Evolutionary conservation across 352 stramenopile species (phyloP).

Genomic region (Phytophthora cryptogea): DNA sequence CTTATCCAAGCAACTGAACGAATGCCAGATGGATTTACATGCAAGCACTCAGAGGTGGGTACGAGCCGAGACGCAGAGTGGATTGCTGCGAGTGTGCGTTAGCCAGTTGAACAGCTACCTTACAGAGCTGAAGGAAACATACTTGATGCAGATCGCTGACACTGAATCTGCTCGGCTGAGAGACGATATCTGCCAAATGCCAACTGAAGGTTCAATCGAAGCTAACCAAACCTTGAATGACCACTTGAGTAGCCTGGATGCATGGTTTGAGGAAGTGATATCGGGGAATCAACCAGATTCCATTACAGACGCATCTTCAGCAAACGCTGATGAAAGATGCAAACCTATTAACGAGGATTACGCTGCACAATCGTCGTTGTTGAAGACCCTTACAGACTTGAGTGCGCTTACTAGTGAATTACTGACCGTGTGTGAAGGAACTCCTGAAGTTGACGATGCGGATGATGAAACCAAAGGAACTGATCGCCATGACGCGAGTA

Average conservation of each 20-base stretch:
- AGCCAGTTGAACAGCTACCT: slow-evolving; percentile 2
- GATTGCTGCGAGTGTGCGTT: slow-evolving; percentile 15
- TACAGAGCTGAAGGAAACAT: slow-evolving; percentile 8
- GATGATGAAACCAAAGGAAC: not conserved
- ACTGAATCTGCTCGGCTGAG: slow-evolving; percentile 14
- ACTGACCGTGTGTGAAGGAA: slow-evolving; percentile 17
- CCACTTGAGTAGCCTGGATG: slow-evolving; percentile 52
- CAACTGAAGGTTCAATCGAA: not conserved
- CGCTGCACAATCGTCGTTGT: slow-evolving; percentile 8
- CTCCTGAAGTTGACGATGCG: not conserved
- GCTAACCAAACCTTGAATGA: slow-evolving; percentile 35
- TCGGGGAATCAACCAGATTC: slow-evolving; percentile 5
- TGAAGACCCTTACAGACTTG: slow-evolving; percentile 26
- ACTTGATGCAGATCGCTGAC: slow-evolving; percentile 28
- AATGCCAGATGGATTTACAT: slow-evolving; percentile 18
- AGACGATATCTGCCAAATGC: not conserved
- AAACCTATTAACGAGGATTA: slow-evolving; percentile 8
- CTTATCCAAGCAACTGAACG: slow-evolving; percentile 12
- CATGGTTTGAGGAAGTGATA: slow-evolving; percentile 59
- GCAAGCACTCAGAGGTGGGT: slow-evolving; percentile 15
- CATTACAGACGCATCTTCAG: not conserved
- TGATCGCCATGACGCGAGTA: not conserved
- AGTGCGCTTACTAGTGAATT: slow-evolving; percentile 27
- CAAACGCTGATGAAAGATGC: not conserved
- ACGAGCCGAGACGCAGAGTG: slow-evolving; percentile 17